These are phyloP conservation scores for Pseudoturritis turrita DNA, from an alignment of 345 rosid genomes.

Conservation along the genomic window DNA sequence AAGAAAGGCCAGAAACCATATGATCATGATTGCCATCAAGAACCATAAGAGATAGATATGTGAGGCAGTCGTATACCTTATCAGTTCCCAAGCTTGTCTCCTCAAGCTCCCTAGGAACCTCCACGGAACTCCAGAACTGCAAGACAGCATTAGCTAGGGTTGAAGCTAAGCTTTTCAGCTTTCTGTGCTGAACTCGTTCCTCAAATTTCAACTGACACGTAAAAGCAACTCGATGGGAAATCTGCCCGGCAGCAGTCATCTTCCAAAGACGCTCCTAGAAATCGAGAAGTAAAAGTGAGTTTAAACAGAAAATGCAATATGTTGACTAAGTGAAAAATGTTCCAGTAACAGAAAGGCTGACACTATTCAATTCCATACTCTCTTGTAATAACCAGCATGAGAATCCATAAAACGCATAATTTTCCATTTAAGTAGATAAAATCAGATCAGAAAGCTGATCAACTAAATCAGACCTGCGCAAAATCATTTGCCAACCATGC, in stretches of 20 bases:
- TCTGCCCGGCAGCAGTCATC: conserved; percentile 86
- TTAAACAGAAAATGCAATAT: conserved; percentile 10
- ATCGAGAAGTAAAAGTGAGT: neutral
- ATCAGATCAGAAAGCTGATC: conserved; percentile 21
- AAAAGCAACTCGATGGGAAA: conserved; percentile 62
- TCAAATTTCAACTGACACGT: conserved; percentile 51
- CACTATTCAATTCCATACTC: neutral
- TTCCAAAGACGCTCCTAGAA: conserved; percentile 96
- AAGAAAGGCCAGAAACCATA: neutral
- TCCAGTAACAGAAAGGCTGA: neutral
- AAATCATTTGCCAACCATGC: conserved; percentile 98
- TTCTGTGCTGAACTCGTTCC: conserved; percentile 40
- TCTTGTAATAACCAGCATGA: neutral
- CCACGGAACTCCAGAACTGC: conserved; percentile 83
- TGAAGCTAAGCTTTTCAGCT: conserved; percentile 60
- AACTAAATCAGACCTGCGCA: conserved; percentile 68
- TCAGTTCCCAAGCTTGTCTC: conserved; percentile 22
- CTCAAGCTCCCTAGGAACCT: conserved; percentile 36
- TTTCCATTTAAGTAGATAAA: neutral
- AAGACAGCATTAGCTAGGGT: conserved; percentile 68
- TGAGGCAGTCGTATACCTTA: conserved; percentile 11
- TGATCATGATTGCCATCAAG: neutral
- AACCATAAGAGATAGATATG: neutral
- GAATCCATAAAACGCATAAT: conserved; percentile 8
- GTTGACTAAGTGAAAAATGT: neutral